Conservation (phyloP, 176 grass and related monocot genomes). For the Oryza brachyantha region DNA sequence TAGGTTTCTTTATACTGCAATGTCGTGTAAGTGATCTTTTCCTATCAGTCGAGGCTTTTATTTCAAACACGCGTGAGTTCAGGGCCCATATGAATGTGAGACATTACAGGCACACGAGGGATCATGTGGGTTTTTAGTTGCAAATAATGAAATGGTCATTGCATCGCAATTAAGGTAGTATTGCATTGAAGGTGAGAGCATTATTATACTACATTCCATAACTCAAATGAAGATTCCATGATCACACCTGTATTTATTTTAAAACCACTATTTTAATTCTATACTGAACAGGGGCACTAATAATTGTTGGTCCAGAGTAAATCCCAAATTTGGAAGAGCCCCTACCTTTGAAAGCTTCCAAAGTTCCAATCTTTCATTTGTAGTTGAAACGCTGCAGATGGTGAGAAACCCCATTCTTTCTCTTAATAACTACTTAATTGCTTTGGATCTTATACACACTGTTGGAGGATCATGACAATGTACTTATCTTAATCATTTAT, state of each 20-base stretch:
- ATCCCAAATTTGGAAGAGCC: neutral
- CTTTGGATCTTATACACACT: neutral
- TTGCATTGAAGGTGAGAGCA: neutral
- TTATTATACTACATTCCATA: neutral
- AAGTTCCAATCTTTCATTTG: neutral
- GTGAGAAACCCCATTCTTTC: neutral
- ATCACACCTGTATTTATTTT: neutral
- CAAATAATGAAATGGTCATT: neutral
- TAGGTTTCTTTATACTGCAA: too few species aligned
- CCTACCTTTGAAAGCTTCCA: neutral
- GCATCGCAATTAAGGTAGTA: neutral
- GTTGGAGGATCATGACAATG: neutral
- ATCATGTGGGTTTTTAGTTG: too few species aligned
- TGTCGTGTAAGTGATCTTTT: too few species aligned
- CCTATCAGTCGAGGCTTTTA: too few species aligned
- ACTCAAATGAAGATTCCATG: neutral
- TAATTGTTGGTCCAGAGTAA: neutral
- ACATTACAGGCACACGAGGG: neutral
- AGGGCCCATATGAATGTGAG: neutral
- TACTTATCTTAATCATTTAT: neutral
- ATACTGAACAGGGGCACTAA: neutral
- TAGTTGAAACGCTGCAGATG: neutral
- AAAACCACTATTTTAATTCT: neutral
- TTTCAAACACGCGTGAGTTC: neutral
- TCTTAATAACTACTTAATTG: neutral